Percentiles rank a stretch among this genome's conserved stretches.
phyloP scores from a whole-genome alignment of 2,329 filamentous ascomycete species.

The Cladosporium sp. region DNA sequence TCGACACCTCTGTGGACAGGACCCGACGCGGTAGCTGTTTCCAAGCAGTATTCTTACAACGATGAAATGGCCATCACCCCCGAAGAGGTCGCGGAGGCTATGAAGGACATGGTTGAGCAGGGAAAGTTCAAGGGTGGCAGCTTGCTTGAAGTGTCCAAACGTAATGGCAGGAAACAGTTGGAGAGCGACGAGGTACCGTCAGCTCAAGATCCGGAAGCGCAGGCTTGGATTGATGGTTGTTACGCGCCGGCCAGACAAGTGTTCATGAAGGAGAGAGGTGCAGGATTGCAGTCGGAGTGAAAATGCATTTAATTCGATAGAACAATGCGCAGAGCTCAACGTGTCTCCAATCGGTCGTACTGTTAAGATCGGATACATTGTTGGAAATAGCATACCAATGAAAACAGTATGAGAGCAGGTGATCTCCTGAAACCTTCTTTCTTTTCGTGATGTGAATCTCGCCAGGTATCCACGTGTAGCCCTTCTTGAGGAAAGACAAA shows the following conservation, averaged over 20 bases:
- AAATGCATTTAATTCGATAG: too few species aligned
- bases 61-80: slow-evolving; percentile 19
- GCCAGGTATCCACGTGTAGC: too few species aligned
- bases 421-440: too few species aligned
- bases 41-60: slow-evolving; percentile 18
- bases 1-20: slow-evolving; percentile 28
- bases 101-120: slow-evolving; percentile 26
- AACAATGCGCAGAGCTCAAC: too few species aligned
- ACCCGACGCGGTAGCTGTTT: slow-evolving; percentile 16
- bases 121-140: slow-evolving; percentile 22
- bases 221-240: slow-evolving; percentile 15
- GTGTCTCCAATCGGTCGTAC: too few species aligned
- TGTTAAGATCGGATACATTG: too few species aligned
- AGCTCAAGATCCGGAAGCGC: slow-evolving; percentile 9
- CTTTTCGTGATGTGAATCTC: too few species aligned
- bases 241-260: slow-evolving; percentile 20
- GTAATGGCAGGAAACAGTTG: slow-evolving; percentile 11
- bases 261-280: slow-evolving; percentile 12
- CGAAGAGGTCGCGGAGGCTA: slow-evolving; percentile 26
- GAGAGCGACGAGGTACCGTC: slow-evolving; percentile 13
- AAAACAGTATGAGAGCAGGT: too few species aligned
- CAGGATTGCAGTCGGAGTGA: neutral
- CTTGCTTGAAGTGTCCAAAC: slow-evolving; percentile 16
- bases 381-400: too few species aligned
- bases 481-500: too few species aligned